Conservation (phyloP, 2,329 filamentous ascomycete genomes). For the Emergomyces orientalis region DNA sequence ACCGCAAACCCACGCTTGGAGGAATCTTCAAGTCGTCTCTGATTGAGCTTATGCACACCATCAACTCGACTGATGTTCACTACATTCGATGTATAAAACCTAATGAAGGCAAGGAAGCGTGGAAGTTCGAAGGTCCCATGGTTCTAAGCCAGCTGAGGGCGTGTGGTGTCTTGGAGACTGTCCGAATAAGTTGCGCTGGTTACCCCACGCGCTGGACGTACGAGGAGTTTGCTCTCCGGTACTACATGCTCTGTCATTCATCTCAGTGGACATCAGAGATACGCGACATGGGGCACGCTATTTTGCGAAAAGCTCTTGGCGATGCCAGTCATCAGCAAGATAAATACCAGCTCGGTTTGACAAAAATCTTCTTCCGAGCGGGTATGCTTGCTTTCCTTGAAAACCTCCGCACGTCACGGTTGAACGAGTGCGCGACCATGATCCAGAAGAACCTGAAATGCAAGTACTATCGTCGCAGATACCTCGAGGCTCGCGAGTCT, state of each 20-base stretch:
- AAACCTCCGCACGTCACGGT: slow-evolving; percentile 77
- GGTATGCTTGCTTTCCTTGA: slow-evolving; percentile 98
- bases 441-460: slow-evolving; percentile 97
- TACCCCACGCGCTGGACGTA: slow-evolving; percentile 98
- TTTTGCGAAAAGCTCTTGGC: slow-evolving; percentile 78
- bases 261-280: slow-evolving; percentile 88
- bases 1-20: slow-evolving; percentile 91
- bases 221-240: slow-evolving; percentile 92
- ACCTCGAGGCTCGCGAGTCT: slow-evolving; percentile 73
- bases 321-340: slow-evolving; percentile 65
- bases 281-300: slow-evolving; percentile 84
- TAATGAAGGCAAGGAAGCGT: slow-evolving; percentile 90
- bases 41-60: slow-evolving; percentile 96
- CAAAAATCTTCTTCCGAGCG: slow-evolving; percentile 98
- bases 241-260: slow-evolving; percentile 96
- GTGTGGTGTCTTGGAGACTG: slow-evolving; percentile 97
- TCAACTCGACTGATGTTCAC: slow-evolving; percentile 95
- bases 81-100: slow-evolving; percentile 99
- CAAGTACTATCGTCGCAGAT: slow-evolving; percentile 89
- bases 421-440: slow-evolving; percentile 92
- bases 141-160: slow-evolving; percentile 92
- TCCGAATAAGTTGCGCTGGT: slow-evolving; percentile 92
- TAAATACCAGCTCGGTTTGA: slow-evolving; percentile 95
- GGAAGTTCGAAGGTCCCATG: slow-evolving; percentile 99
- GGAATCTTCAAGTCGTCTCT: slow-evolving; percentile 98